Evolutionary conservation across 768 basidiomycete species (phyloP).

Genomic region (Melanogaster broomeanus): DNA sequence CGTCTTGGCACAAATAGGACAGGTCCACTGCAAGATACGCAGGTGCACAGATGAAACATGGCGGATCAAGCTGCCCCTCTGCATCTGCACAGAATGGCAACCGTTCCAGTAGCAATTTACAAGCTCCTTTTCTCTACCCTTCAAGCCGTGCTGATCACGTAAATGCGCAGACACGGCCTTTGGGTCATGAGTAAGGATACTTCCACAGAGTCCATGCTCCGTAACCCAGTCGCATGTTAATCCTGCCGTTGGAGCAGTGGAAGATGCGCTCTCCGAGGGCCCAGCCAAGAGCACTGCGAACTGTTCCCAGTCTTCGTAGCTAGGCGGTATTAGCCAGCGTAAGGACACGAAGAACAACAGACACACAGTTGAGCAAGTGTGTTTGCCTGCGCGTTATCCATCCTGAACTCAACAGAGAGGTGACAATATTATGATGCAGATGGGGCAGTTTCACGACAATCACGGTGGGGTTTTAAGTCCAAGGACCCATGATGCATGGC

Average conservation of each 20-base stretch:
- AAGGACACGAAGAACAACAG: neutral
- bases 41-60: slow-evolving; percentile 22
- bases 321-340: neutral
- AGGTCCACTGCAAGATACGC: neutral
- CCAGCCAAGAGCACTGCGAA: neutral
- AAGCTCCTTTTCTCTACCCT: slow-evolving; percentile 16
- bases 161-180: slow-evolving; percentile 11
- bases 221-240: neutral
- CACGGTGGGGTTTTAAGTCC: too few species aligned
- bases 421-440: too few species aligned
- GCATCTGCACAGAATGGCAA: slow-evolving; percentile 16
- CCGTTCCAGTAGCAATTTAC: slow-evolving; percentile 12
- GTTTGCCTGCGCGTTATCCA: neutral
- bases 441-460: too few species aligned
- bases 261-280: neutral
- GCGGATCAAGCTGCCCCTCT: slow-evolving; percentile 17
- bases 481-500: too few species aligned
- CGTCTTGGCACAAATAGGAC: neutral
- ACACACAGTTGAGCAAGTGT: neutral
- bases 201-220: slow-evolving; percentile 1
- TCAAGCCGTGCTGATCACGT: slow-evolving; percentile 10
- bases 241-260: neutral
- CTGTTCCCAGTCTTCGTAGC: neutral
- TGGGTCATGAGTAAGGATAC: slow-evolving; percentile 1
- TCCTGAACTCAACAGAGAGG: neutral